Base-by-base conservation (phyloP, 2,329 filamentous ascomycete genomes). In the Paraconiothyrium brasiliense region DNA sequence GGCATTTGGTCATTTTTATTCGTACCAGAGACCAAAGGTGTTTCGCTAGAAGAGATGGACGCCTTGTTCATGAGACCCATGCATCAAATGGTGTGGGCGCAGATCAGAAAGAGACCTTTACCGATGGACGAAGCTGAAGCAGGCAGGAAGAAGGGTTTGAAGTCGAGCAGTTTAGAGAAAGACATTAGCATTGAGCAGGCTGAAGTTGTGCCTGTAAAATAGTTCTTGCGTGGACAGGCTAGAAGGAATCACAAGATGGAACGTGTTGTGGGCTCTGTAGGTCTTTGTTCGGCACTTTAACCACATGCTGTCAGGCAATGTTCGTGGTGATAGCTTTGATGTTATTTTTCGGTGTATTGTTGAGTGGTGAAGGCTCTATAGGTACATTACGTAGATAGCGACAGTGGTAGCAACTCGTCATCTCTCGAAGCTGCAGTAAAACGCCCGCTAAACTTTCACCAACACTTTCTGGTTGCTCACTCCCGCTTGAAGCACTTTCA, bases 1-100 rank as follows among this genome's bases (percentile, higher is more conserved):
- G 73, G 73, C 4, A 52, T 75, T 7, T 76, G 71, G 71, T 68
- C 68, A 32, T 75, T 75, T 60, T 71, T 75, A 58, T 76, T 75
- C 47, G 71, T 76, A 1, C 73, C 72, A 0, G 72, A 76, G 60
- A 76, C 74, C 0, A 76, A 75, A 60, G 74, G 73, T 27, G 65
- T 73, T 11, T 65, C 66, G 51, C 66, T 76, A 14, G 72, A 76
- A 48, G 72, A 75, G 16, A 76, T 76, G 72, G 73, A 75, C 24
- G 63, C 65, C 2, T 62, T 76, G 30, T 76, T 76, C 62, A n/a
- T 67, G 20, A 66, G 58, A 34, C 72, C 72, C 1, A 69, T 74
- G 51, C 71, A 72, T 54, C 64, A 73, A 55, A 68, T 69, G n/a
- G 72, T 74, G 10, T 75, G 69, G 74, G 70, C 71, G 8, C 71